Conservation (phyloP, 2,329 filamentous ascomycete species). For the Penicillium sp. region DNA sequence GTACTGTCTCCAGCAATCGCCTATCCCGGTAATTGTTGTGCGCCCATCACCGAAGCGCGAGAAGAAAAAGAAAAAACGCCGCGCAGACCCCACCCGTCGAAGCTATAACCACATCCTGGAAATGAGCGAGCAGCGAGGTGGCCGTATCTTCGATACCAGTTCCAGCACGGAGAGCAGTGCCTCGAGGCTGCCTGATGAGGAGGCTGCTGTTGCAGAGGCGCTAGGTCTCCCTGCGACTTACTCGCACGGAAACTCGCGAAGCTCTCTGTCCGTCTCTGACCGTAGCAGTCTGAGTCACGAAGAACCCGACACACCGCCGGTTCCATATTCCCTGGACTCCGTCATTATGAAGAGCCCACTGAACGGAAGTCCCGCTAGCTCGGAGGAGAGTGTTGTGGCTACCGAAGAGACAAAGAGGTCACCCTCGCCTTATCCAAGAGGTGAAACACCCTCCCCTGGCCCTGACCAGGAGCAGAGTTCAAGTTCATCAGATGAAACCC, state of each 20-base stretch:
- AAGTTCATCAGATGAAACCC: background rate
- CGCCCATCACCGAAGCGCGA: conserved; percentile 82
- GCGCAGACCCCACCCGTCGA: conserved; percentile 71
- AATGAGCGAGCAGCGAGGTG: conserved; percentile 55
- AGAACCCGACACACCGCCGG: conserved; percentile 23
- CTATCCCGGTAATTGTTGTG: conserved; percentile 90
- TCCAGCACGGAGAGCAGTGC: conserved; percentile 49
- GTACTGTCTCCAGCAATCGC: conserved; percentile 91
- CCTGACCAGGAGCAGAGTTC: background rate
- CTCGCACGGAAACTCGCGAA: conserved; percentile 31
- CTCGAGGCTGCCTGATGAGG: conserved; percentile 48
- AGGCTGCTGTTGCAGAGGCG: conserved; percentile 52
- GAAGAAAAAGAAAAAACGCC: conserved; percentile 85
- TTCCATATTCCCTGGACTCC: conserved; percentile 24
- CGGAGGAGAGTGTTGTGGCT: conserved; percentile 23
- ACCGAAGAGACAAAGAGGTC: conserved; percentile 8
- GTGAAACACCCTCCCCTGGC: background rate
- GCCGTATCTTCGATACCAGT: conserved; percentile 54
- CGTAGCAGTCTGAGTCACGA: conserved; percentile 35
- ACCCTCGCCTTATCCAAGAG: conserved; percentile 5
- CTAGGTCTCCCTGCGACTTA: conserved; percentile 44
- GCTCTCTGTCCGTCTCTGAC: conserved; percentile 37
- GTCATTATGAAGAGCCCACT: conserved; percentile 26
- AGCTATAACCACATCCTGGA: conserved; percentile 78
- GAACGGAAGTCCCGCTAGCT: conserved; percentile 25